A percentile compares a stretch with the other conserved stretches of the same genome.
Evolutionary conservation across 2,329 filamentous ascomycete species (phyloP).

Genomic region (Paraconiothyrium brasiliense): DNA sequence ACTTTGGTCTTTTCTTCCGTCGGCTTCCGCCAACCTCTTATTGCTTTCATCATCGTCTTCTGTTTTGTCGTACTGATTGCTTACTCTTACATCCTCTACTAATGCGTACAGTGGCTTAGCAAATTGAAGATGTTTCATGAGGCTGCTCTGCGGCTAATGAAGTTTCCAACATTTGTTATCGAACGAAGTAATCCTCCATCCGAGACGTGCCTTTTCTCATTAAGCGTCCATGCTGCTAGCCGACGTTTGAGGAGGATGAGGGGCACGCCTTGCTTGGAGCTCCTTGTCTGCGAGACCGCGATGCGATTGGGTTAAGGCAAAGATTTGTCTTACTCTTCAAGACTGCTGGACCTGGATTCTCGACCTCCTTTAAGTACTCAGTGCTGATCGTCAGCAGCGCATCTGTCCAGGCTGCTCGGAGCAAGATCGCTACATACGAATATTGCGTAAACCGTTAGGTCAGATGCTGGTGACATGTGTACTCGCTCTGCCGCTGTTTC

Average conservation of each 20-base stretch:
- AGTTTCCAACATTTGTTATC: background rate
- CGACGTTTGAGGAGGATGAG: slow-evolving; percentile 42
- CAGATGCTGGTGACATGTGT: too few relatives aligned
- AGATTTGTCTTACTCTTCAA: too few relatives aligned
- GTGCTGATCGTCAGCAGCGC: too few relatives aligned
- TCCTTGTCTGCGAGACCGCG: too few relatives aligned
- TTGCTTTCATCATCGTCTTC: slow-evolving; percentile 20
- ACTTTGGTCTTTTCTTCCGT: slow-evolving; percentile 17
- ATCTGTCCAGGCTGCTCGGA: too few relatives aligned
- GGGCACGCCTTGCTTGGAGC: background rate
- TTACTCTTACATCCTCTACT: slow-evolving; percentile 19
- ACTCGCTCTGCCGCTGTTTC: too few relatives aligned
- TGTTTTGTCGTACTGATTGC: background rate
- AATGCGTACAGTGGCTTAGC: slow-evolving; percentile 37
- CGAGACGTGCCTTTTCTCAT: slow-evolving; percentile 49
- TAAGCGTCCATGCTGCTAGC: slow-evolving; percentile 37
- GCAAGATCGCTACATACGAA: too few relatives aligned
- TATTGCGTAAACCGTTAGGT: too few relatives aligned
- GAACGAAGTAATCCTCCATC: slow-evolving; percentile 13
- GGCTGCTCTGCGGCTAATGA: slow-evolving; percentile 3
- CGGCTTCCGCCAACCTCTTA: slow-evolving; percentile 11
- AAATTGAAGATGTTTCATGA: background rate
- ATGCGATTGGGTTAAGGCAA: too few relatives aligned
- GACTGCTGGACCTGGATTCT: too few relatives aligned
- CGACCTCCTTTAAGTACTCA: too few relatives aligned